These are phyloP conservation scores for Lentinula sp. DNA, from an alignment of 768 basidiomycete genomes.

Conservation along the genomic window DNA sequence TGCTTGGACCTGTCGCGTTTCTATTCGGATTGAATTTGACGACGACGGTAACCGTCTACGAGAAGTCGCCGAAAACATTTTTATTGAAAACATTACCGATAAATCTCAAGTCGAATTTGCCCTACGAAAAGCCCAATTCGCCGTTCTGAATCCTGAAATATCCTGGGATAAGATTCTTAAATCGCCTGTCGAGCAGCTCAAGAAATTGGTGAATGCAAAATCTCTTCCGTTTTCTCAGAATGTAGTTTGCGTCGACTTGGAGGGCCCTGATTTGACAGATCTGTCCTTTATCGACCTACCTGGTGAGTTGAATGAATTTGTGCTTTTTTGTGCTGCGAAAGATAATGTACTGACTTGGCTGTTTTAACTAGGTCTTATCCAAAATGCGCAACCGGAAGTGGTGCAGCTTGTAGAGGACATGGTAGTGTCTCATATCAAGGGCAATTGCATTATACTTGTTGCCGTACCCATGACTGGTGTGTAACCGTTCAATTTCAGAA, in stretches of 20 bases:
- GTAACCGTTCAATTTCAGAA: background rate
- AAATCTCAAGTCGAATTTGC: conserved; percentile 33
- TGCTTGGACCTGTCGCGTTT: conserved; percentile 32
- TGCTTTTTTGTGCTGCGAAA: background rate
- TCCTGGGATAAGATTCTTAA: conserved; percentile 10
- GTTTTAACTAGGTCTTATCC: conserved; percentile 35
- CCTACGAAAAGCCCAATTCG: conserved; percentile 42
- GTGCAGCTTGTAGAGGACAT: conserved; percentile 42
- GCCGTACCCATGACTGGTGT: conserved; percentile 49
- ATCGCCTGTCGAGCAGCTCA: background rate
- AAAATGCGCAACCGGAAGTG: conserved; percentile 37
- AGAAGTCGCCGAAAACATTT: conserved; percentile 10
- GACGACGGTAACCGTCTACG: conserved; percentile 17
- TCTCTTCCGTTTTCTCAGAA: conserved; percentile 30
- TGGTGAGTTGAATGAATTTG: conserved; percentile 14
- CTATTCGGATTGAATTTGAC: conserved; percentile 30
- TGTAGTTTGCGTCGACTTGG: conserved; percentile 33
- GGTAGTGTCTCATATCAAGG: conserved; percentile 41
- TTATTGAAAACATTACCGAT: conserved; percentile 21
- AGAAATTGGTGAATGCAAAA: background rate
- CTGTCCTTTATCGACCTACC: conserved; percentile 35
- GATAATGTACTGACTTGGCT: background rate
- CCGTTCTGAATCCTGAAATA: conserved; percentile 31
- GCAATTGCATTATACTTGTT: conserved; percentile 48
- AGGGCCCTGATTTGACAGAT: conserved; percentile 30